Percentiles rank a stretch among this genome's conserved stretches.
Evolutionary conservation across 192 early-diverging fungal genomes (phyloP).

Genomic region (Allomyces arbusculus): DNA sequence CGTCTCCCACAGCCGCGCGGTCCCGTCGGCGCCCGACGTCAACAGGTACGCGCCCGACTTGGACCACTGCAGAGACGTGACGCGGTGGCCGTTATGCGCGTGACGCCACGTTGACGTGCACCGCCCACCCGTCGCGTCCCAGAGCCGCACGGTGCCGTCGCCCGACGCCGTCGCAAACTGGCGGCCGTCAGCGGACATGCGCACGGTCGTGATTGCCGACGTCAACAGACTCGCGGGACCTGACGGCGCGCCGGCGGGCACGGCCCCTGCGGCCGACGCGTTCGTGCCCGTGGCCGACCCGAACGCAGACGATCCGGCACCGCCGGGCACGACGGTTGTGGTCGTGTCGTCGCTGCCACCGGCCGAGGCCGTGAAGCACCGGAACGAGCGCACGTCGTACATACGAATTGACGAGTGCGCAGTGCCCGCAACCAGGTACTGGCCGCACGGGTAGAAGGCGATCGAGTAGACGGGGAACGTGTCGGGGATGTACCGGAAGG

Average conservation of each 20-base stretch:
- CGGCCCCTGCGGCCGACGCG: neutral
- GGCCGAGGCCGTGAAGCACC: neutral
- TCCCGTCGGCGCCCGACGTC: neutral
- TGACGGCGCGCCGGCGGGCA: too few species aligned
- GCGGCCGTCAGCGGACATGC: neutral
- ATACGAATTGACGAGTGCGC: neutral
- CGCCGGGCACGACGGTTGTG: neutral
- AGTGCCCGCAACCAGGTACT: neutral
- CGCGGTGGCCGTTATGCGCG: neutral
- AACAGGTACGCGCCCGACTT: neutral
- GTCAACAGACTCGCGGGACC: too few species aligned
- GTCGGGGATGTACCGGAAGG: neutral
- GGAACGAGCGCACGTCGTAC: neutral
- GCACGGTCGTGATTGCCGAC: neutral
- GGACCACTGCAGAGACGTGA: neutral
- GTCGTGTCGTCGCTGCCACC: neutral
- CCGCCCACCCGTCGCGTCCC: neutral
- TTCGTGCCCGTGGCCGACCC: neutral
- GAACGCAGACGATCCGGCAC: neutral
- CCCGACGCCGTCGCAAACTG: neutral
- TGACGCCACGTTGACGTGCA: neutral
- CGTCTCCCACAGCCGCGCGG: neutral
- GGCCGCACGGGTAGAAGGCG: neutral
- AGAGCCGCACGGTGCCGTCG: neutral
- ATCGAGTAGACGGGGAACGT: neutral